Evolutionary conservation across 2,329 filamentous ascomycete species (phyloP), one percentile per base, ranked within the genome.

Genomic region (Sordariomycetes sp.): DNA sequence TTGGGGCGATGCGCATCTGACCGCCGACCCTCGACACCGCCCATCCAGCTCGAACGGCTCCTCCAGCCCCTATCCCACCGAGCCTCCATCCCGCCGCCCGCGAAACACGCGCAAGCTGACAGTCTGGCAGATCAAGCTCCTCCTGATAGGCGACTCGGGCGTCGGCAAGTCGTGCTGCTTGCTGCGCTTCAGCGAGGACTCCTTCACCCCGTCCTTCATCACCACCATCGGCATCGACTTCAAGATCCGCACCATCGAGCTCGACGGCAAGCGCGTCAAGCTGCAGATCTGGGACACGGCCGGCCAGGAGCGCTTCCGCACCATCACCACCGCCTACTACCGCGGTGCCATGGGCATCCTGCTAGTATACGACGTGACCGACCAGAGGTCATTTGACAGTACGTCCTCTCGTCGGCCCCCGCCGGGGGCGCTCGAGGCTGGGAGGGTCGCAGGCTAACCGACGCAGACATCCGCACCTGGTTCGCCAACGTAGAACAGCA

Each of bases 141-240:
- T 95, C 57, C 78, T 95, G 57, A 95, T 95, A 62, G 88, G 88
- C 61, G 88, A 95, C 70, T 94, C 87, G 32, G 88, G 88, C 54
- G 88, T 95, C 42, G 88, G 88, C 61, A 95, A 95, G 68, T 95
- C 88, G 48, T 95, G 88, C 79, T 94, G 88, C 65, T 75, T 95
- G 59, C 71, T 95, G 56, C 86, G 88, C 50, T 95, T 95, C 71
- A 94, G 86, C 64, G 88, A 95, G 67, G 88, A 95, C 70, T 93
- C 86, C 30, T 95, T 94, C 68, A 95, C 88, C 34, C 88, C 88
- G 28, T 94, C 86, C 49, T 95, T 94, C 72, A 95, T 95, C 70
- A 94, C 88, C 42, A 98, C 92, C 43, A 98, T 98, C 64, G 92
- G 92, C 49, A 96, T 98, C 69, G 92, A 98, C 68, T 98, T 98